Base-by-base conservation (phyloP, 2,329 filamentous ascomycete species). In the Beauveria asiatica region DNA sequence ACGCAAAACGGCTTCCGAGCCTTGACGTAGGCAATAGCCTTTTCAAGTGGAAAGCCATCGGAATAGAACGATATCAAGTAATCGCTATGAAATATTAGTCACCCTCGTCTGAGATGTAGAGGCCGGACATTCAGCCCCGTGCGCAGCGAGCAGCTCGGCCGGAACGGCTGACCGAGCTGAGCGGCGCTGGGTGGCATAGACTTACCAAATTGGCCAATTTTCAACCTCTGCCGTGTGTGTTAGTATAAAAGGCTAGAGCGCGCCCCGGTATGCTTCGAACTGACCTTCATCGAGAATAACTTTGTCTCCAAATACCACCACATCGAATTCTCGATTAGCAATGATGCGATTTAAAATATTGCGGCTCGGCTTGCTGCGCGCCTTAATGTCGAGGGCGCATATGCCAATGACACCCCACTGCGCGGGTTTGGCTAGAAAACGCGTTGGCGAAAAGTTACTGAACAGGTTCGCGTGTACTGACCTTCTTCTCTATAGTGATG, bases 21-120 rank as follows among this genome's bases (percentile, higher is more conserved):
- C 69, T 92, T 91, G 63, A 92, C 90, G 73, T 99, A 99, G 39
- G 92, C 90, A 67, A 99, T 96, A 5, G 95, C 94, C 72, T 99
- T 99, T 65, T 97, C 92, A 51, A 99, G 77, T 0, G 94, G 94
- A 66, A 99, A 99, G 0, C 94, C 94, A 72, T 97, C 93, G 0
- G 93, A 97, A 74, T 97, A 99, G 76, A 99, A 99, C 3, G 92
- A 96, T 69, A 99, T 96, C 60, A 99, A 77, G 69, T 96, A 99
- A 75, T 99, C 94, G 73, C 81, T 84, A 63, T 19, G 1, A 37
- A 11, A n/a, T 23, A 49, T 66, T 52, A 67, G 68, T 68, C 72
- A 66, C 37, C 60, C 52, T 46, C 45, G 51, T 55, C 17, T 55
- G 45, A 53, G 58, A 10, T 51, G 23, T 61, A 37, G 17, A 58